Conservation (phyloP, 106 monocot genomes). For the Acorus gramineus region DNA sequence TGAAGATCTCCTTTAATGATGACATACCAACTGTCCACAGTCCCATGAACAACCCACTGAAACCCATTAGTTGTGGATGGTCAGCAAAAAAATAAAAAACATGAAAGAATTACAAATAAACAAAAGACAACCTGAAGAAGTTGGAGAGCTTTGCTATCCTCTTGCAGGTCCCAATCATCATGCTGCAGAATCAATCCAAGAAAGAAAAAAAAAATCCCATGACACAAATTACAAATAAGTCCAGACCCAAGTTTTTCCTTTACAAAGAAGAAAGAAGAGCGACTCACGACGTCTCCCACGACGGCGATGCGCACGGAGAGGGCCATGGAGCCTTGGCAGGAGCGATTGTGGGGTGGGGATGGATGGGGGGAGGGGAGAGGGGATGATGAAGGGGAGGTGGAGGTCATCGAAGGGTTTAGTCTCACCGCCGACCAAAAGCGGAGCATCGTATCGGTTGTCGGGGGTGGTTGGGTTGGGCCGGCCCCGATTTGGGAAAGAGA, state of each 20-base stretch:
- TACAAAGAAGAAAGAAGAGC: not conserved
- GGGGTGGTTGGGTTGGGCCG: too few relatives aligned
- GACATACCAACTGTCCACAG: too few relatives aligned
- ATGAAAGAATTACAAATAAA: not conserved
- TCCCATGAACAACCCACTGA: too few relatives aligned
- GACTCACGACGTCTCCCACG: slow-evolving; percentile 70
- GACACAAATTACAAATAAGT: not conserved
- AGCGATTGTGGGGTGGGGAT: slow-evolving; percentile 5
- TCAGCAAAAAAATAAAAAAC: not conserved
- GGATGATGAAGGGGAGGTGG: not conserved
- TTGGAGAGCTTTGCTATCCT: slow-evolving; percentile 71
- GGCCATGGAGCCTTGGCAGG: slow-evolving; percentile 11
- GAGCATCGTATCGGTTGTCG: slow-evolving; percentile 5
- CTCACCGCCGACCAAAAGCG: slow-evolving; percentile 13
- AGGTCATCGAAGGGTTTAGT: not conserved
- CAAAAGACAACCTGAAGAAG: slow-evolving; percentile 53
- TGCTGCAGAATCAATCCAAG: slow-evolving; percentile 44
- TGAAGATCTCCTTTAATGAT: too few relatives aligned
- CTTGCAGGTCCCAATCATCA: slow-evolving; percentile 71
- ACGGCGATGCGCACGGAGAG: slow-evolving; percentile 60
- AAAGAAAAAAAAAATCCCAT: slow-evolving; percentile 5
- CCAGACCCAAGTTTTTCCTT: not conserved
- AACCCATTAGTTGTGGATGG: not conserved
- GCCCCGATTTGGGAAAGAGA: too few relatives aligned
- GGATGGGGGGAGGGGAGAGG: slow-evolving; percentile 5